Conservation (phyloP, 257 asterid genomes). For the Solanum pimpinellifolium region DNA sequence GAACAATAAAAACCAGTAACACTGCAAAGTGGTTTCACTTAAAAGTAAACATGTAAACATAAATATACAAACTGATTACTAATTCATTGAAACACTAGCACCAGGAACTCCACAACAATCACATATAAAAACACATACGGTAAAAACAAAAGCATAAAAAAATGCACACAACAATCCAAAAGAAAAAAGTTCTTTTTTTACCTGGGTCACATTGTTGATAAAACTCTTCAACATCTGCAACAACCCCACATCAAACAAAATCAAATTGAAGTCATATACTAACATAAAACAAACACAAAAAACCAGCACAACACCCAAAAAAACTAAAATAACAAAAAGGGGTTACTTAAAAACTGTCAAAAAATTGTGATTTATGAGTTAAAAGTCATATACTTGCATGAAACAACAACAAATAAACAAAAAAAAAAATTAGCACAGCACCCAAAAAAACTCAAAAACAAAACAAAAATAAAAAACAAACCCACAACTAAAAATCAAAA, state of each 20-base stretch:
- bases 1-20: background rate
- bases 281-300: background rate
- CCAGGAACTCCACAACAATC: background rate
- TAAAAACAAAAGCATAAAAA: background rate
- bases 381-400: background rate
- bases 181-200: background rate
- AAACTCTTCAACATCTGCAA: slow-evolving; percentile 18
- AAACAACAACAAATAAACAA: background rate
- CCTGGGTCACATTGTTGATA: slow-evolving; percentile 21
- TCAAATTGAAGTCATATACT: background rate
- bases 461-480: background rate
- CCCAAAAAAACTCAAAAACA: background rate
- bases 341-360: background rate
- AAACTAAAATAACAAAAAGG: background rate
- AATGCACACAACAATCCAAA: background rate
- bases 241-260: background rate
- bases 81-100: background rate
- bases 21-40: background rate
- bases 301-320: background rate
- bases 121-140: background rate
- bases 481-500: background rate
- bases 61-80: background rate
- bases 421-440: background rate
- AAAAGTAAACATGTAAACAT: background rate
- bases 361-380: background rate